Percentiles rank a stretch among this genome's conserved stretches.
These are phyloP conservation scores for Hypoxylon trugodes DNA, from an alignment of 495 filamentous ascomycete genomes.

Conservation along the genomic window DNA sequence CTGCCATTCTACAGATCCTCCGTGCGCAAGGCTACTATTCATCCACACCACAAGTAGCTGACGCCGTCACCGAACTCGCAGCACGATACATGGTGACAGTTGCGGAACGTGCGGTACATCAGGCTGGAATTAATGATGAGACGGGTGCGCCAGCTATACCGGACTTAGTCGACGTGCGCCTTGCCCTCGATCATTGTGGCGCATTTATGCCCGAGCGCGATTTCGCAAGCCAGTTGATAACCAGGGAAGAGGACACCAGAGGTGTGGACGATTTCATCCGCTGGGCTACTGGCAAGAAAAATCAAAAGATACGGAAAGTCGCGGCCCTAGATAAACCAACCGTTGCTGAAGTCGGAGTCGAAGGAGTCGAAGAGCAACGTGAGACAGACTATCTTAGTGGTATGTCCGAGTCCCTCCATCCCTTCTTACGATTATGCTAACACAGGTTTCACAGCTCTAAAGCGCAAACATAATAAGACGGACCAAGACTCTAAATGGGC, in stretches of 20 bases:
- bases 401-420: slow-evolving; percentile 39
- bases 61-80: slow-evolving; percentile 78
- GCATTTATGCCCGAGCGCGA: slow-evolving; percentile 64
- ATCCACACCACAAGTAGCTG: slow-evolving; percentile 76
- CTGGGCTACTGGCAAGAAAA: slow-evolving; percentile 74
- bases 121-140: slow-evolving; percentile 60
- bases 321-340: slow-evolving; percentile 62
- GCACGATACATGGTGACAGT: slow-evolving; percentile 77
- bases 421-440: background rate
- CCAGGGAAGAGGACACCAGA: slow-evolving; percentile 71
- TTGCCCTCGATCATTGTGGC: slow-evolving; percentile 81
- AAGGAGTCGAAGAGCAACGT: slow-evolving; percentile 48
- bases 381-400: slow-evolving; percentile 76
- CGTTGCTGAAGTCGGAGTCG: slow-evolving; percentile 27
- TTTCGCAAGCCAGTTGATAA: slow-evolving; percentile 34
- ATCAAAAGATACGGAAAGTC: slow-evolving; percentile 70
- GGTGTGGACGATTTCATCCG: slow-evolving; percentile 76
- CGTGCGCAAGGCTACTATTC: slow-evolving; percentile 85
- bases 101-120: slow-evolving; percentile 65
- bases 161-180: slow-evolving; percentile 77
- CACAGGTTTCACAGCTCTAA: slow-evolving; percentile 60
- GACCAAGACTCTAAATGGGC: slow-evolving; percentile 79
- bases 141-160: slow-evolving; percentile 44
- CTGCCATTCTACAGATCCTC: slow-evolving; percentile 83
- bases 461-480: slow-evolving; percentile 85